phyloP scores from a whole-genome alignment of 2,329 filamentous ascomycete species.

The Aspergillus novoparasiticus region DNA sequence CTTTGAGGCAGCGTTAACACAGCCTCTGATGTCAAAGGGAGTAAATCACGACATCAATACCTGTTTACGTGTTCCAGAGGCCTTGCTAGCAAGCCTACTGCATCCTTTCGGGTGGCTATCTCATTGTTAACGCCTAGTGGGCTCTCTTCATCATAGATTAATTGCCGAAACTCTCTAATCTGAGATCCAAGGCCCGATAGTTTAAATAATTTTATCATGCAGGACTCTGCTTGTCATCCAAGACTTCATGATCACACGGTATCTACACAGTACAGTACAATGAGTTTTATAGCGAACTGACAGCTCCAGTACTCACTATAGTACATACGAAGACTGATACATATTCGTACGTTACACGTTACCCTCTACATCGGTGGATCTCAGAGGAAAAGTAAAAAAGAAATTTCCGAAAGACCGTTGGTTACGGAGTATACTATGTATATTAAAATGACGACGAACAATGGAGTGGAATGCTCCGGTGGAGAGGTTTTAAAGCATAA shows the following conservation, averaged over 20 bases:
- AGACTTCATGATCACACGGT: neutral
- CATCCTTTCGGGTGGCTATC: neutral
- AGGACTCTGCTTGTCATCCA: neutral
- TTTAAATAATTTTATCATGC: neutral
- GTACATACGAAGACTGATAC: neutral
- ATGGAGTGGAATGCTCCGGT: constrained; percentile 2
- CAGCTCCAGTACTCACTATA: neutral
- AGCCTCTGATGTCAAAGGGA: neutral
- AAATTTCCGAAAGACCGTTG: neutral
- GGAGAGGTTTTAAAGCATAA: constrained; percentile 2
- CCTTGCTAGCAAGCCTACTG: neutral
- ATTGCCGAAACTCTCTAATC: neutral
- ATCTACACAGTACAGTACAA: neutral
- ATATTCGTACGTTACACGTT: neutral
- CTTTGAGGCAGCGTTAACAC: neutral
- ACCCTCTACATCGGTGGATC: neutral
- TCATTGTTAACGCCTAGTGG: neutral
- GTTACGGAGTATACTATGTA: neutral
- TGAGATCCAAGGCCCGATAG: neutral
- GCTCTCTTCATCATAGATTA: neutral
- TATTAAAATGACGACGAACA: constrained; percentile 3
- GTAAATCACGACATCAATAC: neutral
- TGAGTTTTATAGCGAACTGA: neutral
- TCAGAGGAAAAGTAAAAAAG: no score
- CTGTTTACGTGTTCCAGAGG: neutral